Conservation (phyloP, 306 rosid species). For the Gastrolobium villosum region DNA sequence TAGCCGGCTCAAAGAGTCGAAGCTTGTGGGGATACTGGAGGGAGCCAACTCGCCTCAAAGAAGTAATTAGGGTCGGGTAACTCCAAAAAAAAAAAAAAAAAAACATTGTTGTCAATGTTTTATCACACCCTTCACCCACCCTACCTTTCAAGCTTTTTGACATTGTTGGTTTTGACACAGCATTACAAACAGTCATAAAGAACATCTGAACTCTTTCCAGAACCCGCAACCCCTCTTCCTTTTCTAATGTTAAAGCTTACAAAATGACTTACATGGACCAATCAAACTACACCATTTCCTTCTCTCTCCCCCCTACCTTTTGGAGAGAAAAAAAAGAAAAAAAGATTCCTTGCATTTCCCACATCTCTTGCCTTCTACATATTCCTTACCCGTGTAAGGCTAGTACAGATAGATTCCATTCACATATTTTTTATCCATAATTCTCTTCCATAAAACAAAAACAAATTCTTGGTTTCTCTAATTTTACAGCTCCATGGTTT, state of each 20-base stretch:
- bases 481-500: slow-evolving; percentile 61
- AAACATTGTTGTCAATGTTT: not conserved
- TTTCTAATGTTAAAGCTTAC: no score
- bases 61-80: no score
- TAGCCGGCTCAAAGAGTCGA: no score
- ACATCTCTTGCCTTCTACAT: slow-evolving; percentile 63
- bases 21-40: no score
- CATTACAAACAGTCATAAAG: slow-evolving; percentile 23
- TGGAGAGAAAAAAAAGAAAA: slow-evolving; percentile 16
- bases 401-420: slow-evolving; percentile 57
- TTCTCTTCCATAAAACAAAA: slow-evolving; percentile 45
- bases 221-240: slow-evolving; percentile 27
- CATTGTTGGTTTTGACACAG: no score
- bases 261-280: not conserved
- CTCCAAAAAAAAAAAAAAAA: no score
- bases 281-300: slow-evolving; percentile 42
- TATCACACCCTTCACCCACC: not conserved
- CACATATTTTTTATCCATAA: slow-evolving; percentile 64
- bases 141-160: not conserved
- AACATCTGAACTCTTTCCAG: slow-evolving; percentile 32
- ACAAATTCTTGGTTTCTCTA: slow-evolving; percentile 43
- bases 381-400: slow-evolving; percentile 64
- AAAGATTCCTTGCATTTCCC: slow-evolving; percentile 73
- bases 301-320: not conserved
- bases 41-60: no score